A percentile compares a stretch with the other conserved stretches of the same genome.
These are phyloP conservation scores for Trichosporon sp. DNA, from an alignment of 1,284 basidiomycete species.

Conservation along the genomic window DNA sequence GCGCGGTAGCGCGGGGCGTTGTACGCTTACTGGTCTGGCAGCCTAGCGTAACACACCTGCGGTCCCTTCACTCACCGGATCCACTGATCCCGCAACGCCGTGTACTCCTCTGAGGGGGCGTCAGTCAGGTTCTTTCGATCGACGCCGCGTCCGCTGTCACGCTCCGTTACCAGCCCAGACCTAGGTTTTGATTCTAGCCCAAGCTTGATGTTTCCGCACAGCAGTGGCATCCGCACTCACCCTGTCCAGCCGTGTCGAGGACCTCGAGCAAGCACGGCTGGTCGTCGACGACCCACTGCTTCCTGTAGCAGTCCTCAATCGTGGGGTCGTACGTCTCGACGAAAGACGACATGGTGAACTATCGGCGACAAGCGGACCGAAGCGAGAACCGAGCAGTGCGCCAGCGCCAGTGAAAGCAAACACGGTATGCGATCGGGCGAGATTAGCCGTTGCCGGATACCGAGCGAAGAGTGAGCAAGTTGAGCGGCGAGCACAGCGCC, in stretches of 20 bases:
- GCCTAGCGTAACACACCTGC: background rate
- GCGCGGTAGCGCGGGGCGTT: no score
- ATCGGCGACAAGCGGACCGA: slow-evolving; percentile 17
- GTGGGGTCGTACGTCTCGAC: slow-evolving; percentile 69
- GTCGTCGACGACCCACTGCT: slow-evolving; percentile 87
- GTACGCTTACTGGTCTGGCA: no score
- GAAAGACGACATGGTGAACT: slow-evolving; percentile 92
- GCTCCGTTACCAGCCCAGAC: background rate
- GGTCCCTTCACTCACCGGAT: slow-evolving; percentile 72
- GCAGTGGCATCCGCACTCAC: slow-evolving; percentile 59
- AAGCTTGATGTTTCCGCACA: background rate
- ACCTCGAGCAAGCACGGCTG: slow-evolving; percentile 90
- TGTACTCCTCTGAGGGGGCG: slow-evolving; percentile 77
- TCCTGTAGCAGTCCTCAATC: slow-evolving; percentile 93
- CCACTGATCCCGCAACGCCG: slow-evolving; percentile 98
- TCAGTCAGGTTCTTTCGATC: slow-evolving; percentile 14
- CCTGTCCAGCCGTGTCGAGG: slow-evolving; percentile 91
- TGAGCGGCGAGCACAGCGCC: background rate
- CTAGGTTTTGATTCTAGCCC: background rate
- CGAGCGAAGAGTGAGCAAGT: background rate
- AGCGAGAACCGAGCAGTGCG: slow-evolving; percentile 1
- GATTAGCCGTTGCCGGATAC: slow-evolving; percentile 12
- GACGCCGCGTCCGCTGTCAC: slow-evolving; percentile 8
- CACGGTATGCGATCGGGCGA: slow-evolving; percentile 10
- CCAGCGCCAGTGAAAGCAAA: background rate